Evolutionary conservation across 208 protist species (phyloP).

Genomic region (Naegleria fowleri): DNA sequence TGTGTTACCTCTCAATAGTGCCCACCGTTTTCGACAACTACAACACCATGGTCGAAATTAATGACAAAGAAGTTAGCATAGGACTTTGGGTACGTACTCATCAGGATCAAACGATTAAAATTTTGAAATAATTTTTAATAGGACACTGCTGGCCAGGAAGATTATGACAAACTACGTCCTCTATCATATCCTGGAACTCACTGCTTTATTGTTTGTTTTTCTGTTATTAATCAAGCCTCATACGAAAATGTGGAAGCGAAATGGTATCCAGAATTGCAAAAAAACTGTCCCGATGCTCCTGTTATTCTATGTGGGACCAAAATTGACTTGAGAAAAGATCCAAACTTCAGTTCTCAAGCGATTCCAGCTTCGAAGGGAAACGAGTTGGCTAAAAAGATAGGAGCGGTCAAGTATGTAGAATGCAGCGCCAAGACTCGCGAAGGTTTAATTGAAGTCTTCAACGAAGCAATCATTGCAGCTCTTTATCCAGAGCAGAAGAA

Average conservation of each 20-base stretch:
- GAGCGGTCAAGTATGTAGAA: conserved; percentile 73
- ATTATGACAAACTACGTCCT: too few species aligned
- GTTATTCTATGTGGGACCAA: conserved; percentile 55
- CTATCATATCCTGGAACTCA: too few species aligned
- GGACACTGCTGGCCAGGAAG: conserved; percentile 70
- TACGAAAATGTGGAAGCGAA: conserved; percentile 62
- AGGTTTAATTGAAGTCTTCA: conserved; percentile 70
- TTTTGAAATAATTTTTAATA: too few species aligned
- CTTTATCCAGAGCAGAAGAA: not conserved
- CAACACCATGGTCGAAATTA: conserved; percentile 63
- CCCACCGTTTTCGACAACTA: conserved; percentile 71
- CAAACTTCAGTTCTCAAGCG: conserved; percentile 39
- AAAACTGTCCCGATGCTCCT: conserved; percentile 41
- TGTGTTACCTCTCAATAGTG: too few species aligned
- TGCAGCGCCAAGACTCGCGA: conserved; percentile 71
- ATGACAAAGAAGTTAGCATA: conserved; percentile 51
- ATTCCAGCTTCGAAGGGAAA: conserved; percentile 49
- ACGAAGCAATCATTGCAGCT: conserved; percentile 56
- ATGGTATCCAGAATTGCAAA: conserved; percentile 39
- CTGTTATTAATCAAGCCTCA: too few species aligned
- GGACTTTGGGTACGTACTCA: conserved; percentile 46
- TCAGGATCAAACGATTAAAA: too few species aligned
- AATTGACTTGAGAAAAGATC: conserved; percentile 49
- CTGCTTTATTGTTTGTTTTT: too few species aligned
- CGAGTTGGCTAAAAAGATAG: conserved; percentile 60